Evolutionary conservation across 345 rosid species (phyloP).

Genomic region (Eucalyptus virginea): DNA sequence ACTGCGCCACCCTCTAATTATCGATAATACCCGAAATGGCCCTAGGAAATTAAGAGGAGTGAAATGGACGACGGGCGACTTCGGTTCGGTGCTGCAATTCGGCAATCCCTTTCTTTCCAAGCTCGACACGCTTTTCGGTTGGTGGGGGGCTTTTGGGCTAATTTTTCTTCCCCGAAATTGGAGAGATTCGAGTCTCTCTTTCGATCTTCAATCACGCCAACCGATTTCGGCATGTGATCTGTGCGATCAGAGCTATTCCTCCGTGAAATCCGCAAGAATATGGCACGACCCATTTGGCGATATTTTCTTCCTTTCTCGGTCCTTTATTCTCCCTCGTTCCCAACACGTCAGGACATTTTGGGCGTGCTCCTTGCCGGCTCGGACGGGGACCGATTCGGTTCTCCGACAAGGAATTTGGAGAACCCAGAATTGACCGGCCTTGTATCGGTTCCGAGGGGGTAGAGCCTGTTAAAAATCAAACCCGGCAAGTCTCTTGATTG

Average conservation of each 20-base stretch:
- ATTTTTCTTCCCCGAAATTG: background rate
- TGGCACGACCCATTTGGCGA: background rate
- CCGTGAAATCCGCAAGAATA: background rate
- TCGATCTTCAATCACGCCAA: background rate
- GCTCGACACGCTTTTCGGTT: background rate
- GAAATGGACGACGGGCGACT: background rate
- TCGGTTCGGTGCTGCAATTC: background rate
- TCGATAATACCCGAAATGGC: background rate
- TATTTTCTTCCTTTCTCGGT: background rate
- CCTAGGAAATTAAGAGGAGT: rapidly evolving
- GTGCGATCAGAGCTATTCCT: background rate
- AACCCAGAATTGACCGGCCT: background rate
- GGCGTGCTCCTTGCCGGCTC: background rate
- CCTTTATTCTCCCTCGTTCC: background rate
- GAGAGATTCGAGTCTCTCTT: background rate
- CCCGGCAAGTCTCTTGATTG: background rate
- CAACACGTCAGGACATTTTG: background rate
- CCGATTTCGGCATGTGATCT: background rate
- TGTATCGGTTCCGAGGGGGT: background rate
- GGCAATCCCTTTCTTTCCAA: background rate
- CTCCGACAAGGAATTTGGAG: background rate
- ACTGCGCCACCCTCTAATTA: background rate
- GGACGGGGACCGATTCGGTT: background rate
- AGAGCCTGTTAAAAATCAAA: background rate
- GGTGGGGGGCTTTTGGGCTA: background rate